phyloP scores from a whole-genome alignment of 345 rosid species.

The Rhizophora mangle region DNA sequence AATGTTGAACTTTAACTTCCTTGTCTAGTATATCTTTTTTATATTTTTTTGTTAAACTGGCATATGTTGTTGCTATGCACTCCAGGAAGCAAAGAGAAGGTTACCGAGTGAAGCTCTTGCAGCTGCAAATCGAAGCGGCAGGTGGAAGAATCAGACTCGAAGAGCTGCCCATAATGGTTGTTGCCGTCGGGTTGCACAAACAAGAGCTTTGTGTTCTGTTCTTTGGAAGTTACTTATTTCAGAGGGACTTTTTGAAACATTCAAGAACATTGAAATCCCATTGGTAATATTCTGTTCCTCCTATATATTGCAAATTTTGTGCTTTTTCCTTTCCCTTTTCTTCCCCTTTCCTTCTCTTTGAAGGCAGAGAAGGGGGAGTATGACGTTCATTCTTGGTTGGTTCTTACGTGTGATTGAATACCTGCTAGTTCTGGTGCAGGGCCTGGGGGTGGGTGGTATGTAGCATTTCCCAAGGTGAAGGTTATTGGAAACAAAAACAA shows the following conservation, averaged over 20 bases:
- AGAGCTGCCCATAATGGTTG: slow-evolving; percentile 95
- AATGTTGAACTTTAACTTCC: neutral
- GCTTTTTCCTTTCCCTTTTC: neutral
- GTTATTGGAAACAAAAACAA: neutral
- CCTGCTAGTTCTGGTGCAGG: neutral
- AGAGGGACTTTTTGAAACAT: slow-evolving; percentile 64
- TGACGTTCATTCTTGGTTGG: neutral
- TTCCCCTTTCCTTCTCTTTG: neutral
- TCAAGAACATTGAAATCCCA: slow-evolving; percentile 68
- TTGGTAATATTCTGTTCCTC: slow-evolving; percentile 50
- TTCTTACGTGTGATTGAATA: neutral
- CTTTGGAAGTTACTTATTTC: slow-evolving; percentile 85
- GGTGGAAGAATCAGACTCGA: slow-evolving; percentile 94
- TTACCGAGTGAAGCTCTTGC: slow-evolving; percentile 76
- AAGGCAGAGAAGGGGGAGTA: neutral
- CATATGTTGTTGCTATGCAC: slow-evolving; percentile 29
- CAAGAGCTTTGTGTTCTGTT: slow-evolving; percentile 63
- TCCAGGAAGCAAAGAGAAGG: slow-evolving; percentile 84
- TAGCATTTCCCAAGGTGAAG: neutral
- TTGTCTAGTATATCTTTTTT: neutral
- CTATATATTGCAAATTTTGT: neutral
- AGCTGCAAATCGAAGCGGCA: slow-evolving; percentile 83
- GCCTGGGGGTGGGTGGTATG: neutral
- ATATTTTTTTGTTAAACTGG: slow-evolving; percentile 10
- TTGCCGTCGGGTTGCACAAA: slow-evolving; percentile 88